phyloP scores from a whole-genome alignment of 495 filamentous ascomycete species.

The Wilcoxina mikolae region DNA sequence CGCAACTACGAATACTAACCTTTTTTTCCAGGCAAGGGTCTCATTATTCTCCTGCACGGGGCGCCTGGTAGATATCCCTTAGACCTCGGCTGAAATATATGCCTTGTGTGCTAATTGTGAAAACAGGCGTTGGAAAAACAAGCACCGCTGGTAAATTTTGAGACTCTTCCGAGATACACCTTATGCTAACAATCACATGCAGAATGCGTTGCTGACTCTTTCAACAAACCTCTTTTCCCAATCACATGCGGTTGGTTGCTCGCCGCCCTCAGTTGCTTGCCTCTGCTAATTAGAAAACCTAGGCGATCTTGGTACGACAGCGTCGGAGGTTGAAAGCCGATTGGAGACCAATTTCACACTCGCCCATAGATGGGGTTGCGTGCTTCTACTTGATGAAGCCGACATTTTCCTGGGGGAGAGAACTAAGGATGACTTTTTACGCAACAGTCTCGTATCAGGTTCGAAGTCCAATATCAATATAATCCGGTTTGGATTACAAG shows the following conservation, averaged over 20 bases:
- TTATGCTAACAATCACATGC: not conserved
- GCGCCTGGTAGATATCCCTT: conserved; percentile 7
- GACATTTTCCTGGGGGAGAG: conserved; percentile 42
- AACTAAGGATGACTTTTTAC: conserved; percentile 30
- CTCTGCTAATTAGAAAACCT: not conserved
- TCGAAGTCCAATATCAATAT: not conserved
- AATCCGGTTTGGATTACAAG: not conserved
- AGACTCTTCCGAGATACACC: not conserved
- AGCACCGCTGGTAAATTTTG: conserved; percentile 6
- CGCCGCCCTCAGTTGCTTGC: not conserved
- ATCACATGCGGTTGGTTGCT: conserved; percentile 9
- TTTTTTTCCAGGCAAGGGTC: conserved; percentile 35
- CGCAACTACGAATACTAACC: no score
- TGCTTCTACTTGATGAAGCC: conserved; percentile 44
- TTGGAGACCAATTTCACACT: conserved; percentile 33
- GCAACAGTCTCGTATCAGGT: conserved; percentile 39
- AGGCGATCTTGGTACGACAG: conserved; percentile 30
- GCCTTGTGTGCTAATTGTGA: not conserved
- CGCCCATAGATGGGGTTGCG: conserved; percentile 35
- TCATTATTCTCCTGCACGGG: conserved; percentile 24
- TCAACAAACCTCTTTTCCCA: conserved; percentile 4
- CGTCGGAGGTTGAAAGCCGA: conserved; percentile 32
- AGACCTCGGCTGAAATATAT: not conserved
- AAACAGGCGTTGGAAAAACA: conserved; percentile 10
- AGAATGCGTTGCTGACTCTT: conserved; percentile 14